Base-by-base conservation (phyloP, 2,329 filamentous ascomycete genomes). In the Diplodia seriata region DNA sequence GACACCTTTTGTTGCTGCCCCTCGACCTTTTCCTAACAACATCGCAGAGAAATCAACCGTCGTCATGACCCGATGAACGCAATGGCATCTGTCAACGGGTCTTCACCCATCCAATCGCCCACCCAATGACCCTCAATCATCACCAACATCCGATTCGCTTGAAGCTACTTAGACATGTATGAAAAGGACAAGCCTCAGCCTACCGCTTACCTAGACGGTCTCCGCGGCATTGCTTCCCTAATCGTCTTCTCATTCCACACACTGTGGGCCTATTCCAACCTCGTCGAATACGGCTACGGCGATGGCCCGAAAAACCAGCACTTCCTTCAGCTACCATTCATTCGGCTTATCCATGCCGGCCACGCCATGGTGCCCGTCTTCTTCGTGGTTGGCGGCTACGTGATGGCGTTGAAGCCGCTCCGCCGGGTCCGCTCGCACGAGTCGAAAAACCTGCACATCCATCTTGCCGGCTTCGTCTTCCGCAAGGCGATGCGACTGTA, bases 331-430 rank as follows among this genome's bases (percentile, higher is more conserved):
- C 50, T 72, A 4, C 67, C 70, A 14, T 54, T 69, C 33, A 40
- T 72, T 15, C 67, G 68, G 23, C 38, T 72, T 11, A 2, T 72
- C 50, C 59, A 69, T n/a, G 59, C 68, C 38, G 81, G 82, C 29
- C 81, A 83, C 69, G 79, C 82, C 69, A 81, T 82, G 81, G 81
- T 83, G 15, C 76, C 78, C 55, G 79, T 83, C 47, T 83, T 84
- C 73, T 84, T 84, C 71, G 78, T 83, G 40, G 78, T 84, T 31
- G 83, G 81, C 9, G 82, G 81, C 63, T 84, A 83, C 68, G 81
- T 82, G n/a, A 75, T 83, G 56, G 81, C 80, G 9, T 7, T 68
- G 26, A 33, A 57, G 64, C 64, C 64, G 7, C 53, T 66, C 18
- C 33, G 79, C 79, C 68, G 80, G 79, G 68, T 79, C 79, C 3